These are phyloP conservation scores for Diplocarpon rosae DNA, from an alignment of 2,329 filamentous ascomycete genomes.

Conservation along the genomic window DNA sequence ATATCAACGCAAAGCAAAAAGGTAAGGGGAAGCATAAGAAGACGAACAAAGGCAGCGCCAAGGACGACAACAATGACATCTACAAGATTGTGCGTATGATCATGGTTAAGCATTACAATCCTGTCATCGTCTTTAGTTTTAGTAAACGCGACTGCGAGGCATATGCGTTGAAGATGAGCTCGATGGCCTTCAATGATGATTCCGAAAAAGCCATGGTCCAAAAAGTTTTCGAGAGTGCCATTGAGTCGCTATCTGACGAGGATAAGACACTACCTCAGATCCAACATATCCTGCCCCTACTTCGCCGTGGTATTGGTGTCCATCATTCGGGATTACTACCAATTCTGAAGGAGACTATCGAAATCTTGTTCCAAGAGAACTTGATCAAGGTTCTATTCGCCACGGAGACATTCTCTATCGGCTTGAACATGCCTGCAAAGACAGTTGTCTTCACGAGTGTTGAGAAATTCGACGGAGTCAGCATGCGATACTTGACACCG, in stretches of 20 bases:
- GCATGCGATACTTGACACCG: constrained; percentile 73
- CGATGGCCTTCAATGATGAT: constrained; percentile 88
- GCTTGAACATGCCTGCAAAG: constrained; percentile 97
- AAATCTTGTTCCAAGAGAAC: constrained; percentile 97
- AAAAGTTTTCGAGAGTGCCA: constrained; percentile 88
- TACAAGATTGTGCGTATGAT: constrained; percentile 99
- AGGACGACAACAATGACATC: constrained; percentile 66
- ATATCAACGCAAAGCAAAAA: constrained; percentile 68
- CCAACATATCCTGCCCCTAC: constrained; percentile 73
- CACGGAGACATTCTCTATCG: constrained; percentile 97
- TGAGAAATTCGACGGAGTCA: constrained; percentile 82
- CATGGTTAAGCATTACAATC: constrained; percentile 93
- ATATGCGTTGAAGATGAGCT: constrained; percentile 76
- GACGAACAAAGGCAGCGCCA: constrained; percentile 73
- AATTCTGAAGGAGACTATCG: constrained; percentile 95
- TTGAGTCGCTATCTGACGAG: constrained; percentile 84
- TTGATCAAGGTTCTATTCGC: constrained; percentile 97
- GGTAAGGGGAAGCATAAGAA: constrained; percentile 89
- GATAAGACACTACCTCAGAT: constrained; percentile 87
- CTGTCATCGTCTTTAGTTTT: constrained; percentile 98
- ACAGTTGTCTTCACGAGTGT: constrained; percentile 98
- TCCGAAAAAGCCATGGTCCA: constrained; percentile 90
- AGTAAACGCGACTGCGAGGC: constrained; percentile 95
- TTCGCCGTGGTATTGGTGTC: constrained; percentile 88
- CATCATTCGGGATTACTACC: constrained; percentile 93